These are phyloP conservation scores for Geotrichum histeridarum DNA, from an alignment of 1,139 yeast genomes.

Conservation along the genomic window DNA sequence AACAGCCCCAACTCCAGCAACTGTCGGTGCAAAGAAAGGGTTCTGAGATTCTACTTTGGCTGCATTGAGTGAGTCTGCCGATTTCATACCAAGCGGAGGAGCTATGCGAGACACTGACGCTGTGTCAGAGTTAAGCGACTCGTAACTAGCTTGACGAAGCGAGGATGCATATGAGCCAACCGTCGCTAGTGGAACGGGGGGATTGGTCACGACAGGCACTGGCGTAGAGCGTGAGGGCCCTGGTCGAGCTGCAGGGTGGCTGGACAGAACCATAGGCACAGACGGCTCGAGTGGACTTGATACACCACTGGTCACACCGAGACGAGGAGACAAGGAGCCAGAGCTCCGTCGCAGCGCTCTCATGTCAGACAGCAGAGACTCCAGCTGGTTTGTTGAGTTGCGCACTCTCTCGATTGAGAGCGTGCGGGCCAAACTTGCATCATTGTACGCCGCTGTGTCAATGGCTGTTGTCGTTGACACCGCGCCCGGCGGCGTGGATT, in stretches of 20 bases:
- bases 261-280: neutral
- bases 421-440: neutral
- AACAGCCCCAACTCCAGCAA: neutral
- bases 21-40: neutral
- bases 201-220: conserved; percentile 1
- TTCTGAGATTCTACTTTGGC: neutral
- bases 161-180: conserved; percentile 10
- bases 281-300: too few relatives aligned
- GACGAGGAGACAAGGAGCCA: neutral
- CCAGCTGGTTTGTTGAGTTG: conserved; percentile 27
- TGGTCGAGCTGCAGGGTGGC: conserved; percentile 8
- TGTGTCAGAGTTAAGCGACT: neutral
- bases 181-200: neutral
- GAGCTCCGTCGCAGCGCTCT: conserved; percentile 26
- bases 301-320: too few relatives aligned
- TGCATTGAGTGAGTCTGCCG: neutral
- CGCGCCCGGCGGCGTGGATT: neutral
- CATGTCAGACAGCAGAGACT: conserved; percentile 26
- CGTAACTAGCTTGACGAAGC: neutral
- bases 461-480: neutral
- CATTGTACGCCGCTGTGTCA: conserved; percentile 1
- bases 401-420: conserved; percentile 24
- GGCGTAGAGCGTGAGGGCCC: conserved; percentile 14
- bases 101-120: neutral
- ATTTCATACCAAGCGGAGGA: neutral